Evolutionary conservation across 1,284 basidiomycete species (phyloP).

Genomic region (Mycena sp.): DNA sequence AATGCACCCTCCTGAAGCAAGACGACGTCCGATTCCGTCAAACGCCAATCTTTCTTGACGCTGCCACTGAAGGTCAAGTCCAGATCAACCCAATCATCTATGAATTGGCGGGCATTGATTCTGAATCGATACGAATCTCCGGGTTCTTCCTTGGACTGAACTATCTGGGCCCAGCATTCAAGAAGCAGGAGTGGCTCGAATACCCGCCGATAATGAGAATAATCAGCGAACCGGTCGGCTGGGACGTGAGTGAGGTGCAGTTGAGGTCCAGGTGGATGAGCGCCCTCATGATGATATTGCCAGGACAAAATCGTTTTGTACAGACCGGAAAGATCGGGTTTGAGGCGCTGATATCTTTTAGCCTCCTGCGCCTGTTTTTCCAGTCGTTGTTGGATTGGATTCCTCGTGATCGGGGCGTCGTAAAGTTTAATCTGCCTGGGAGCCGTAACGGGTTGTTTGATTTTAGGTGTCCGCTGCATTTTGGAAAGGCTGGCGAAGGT

Average conservation of each 20-base stretch:
- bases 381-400: slow-evolving; percentile 60
- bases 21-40: slow-evolving; percentile 86
- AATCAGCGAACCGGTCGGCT: slow-evolving; percentile 68
- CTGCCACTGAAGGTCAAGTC: slow-evolving; percentile 70
- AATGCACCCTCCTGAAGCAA: slow-evolving; percentile 68
- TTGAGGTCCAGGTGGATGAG: slow-evolving; percentile 63
- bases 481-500: slow-evolving; percentile 73
- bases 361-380: slow-evolving; percentile 67
- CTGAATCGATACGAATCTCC: slow-evolving; percentile 66
- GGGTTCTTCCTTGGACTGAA: slow-evolving; percentile 77
- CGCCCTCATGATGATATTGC: slow-evolving; percentile 82
- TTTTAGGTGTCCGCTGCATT: slow-evolving; percentile 70
- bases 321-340: slow-evolving; percentile 85
- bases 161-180: slow-evolving; percentile 94
- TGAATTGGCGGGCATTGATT: slow-evolving; percentile 71
- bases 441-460: slow-evolving; percentile 44
- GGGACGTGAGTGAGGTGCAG: slow-evolving; percentile 62
- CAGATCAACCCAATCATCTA: slow-evolving; percentile 81
- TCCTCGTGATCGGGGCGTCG: slow-evolving; percentile 61
- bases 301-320: slow-evolving; percentile 89
- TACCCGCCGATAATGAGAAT: slow-evolving; percentile 77
- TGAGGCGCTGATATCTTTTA: slow-evolving; percentile 74
- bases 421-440: slow-evolving; percentile 80
- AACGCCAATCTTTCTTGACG: slow-evolving; percentile 76
- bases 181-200: slow-evolving; percentile 92